These are phyloP conservation scores for Fusarium nygamai DNA, from an alignment of 2,329 filamentous ascomycete genomes.

Conservation along the genomic window DNA sequence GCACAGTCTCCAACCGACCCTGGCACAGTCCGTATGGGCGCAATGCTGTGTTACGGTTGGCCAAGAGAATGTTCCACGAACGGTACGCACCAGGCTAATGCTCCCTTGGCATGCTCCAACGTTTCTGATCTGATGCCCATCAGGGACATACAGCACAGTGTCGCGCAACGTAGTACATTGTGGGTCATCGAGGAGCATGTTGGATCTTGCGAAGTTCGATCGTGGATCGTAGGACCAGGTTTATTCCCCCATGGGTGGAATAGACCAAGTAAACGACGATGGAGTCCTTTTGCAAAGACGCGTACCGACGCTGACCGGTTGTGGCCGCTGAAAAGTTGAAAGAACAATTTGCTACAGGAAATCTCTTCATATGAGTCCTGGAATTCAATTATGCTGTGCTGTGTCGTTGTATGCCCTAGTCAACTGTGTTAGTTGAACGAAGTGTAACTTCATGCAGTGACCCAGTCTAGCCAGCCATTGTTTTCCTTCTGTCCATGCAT, in stretches of 20 bases:
- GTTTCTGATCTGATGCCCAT: slow-evolving; percentile 34
- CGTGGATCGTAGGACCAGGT: slow-evolving; percentile 41
- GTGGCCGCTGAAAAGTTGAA: slow-evolving; percentile 3
- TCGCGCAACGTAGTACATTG: slow-evolving; percentile 4
- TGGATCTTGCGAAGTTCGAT: slow-evolving; percentile 38
- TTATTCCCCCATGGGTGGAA: slow-evolving; percentile 32
- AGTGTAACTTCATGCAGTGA: slow-evolving; percentile 8
- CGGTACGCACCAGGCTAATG: slow-evolving; percentile 19
- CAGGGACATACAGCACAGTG: slow-evolving; percentile 16
- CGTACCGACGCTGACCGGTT: slow-evolving; percentile 35
- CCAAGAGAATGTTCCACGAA: slow-evolving; percentile 2
- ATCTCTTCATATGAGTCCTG: background rate
- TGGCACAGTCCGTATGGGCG: slow-evolving; percentile 17
- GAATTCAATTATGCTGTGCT: background rate
- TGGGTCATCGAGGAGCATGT: slow-evolving; percentile 27
- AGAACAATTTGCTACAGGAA: background rate
- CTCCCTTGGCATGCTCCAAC: slow-evolving; percentile 28
- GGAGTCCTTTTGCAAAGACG: slow-evolving; percentile 11
- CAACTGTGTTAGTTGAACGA: slow-evolving; percentile 2
- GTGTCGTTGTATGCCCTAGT: background rate
- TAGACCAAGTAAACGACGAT: slow-evolving; percentile 12
- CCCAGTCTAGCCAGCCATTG: slow-evolving; percentile 3
- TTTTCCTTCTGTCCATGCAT: slow-evolving; percentile 5
- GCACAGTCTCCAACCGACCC: slow-evolving; percentile 19
- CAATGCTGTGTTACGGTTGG: slow-evolving; percentile 18